Evolutionary conservation across 1,284 basidiomycete species (phyloP), one percentile per base, ranked within the genome.

Genomic region (Tranzscheliella williamsii): DNA sequence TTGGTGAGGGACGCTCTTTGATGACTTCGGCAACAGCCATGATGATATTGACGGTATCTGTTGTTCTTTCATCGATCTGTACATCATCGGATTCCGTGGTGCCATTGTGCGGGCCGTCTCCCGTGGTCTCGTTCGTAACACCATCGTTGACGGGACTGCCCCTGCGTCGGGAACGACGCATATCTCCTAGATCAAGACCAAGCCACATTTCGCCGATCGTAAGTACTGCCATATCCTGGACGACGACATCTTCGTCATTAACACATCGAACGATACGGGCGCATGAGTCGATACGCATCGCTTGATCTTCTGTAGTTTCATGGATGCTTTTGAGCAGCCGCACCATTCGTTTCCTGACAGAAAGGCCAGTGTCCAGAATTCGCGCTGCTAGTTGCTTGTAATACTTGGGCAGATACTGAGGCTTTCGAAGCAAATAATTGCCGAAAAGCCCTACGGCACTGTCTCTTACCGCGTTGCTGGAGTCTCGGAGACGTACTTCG

Each of bases 361-460:
- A 85, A 5, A 97, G 82, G 4, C 94, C 92, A 30, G 91, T 88
- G 75, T 98, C 94, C 87, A 92, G 63, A 26, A 95, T 89, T 8
- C 93, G 87, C 47, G 88, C 87, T 4, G 88, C 85, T 29, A 99
- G 88, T 76, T 86, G 86, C 30, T 84, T 83, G 72, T 92, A 92
- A 79, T 96, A 95, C 58, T 89, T 85, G 3, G 84, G 83, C 0
- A 90, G 89, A 21, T 95, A 85, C 48, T 87, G 85, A 0, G 90
- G 89, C 3, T 87, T 86, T 49, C 90, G 87, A 21, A 93, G 85
- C 79, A 97, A 86, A 73, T 96, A 95, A 79, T 91, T 94, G 22
- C 94, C 92, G 50, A 98, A 89, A 38, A 98, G 81, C 57, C 95
- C 92, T 7, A 98, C 89, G 5, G 94, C 91, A 5, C 91, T 90